Base-by-base conservation (phyloP, 345 rosid genomes). In the Lagerstroemia speciosa region DNA sequence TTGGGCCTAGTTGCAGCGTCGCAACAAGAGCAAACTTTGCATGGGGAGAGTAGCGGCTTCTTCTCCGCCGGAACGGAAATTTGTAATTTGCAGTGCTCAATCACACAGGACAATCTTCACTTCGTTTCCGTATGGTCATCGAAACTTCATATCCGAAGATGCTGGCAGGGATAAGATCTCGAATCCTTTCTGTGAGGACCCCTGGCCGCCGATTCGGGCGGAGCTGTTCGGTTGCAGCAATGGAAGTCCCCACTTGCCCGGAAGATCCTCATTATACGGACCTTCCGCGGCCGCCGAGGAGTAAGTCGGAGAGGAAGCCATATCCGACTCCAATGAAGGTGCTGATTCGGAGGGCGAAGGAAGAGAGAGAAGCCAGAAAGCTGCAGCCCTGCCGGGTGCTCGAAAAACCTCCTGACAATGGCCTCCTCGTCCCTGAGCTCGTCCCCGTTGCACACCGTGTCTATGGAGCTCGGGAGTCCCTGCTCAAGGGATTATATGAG, bases 271-370 rank as follows among this genome's bases (percentile, higher is more conserved):
- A 69, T 33, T 90, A 82, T 70, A 57, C 75, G 20, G 97, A 93
- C 65, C 67, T 89, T 60, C 97, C 97, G 22, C 86, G 86, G 75
- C 92, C 87, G 15, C 83, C 78, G 27, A 69, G 78, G 75, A 86
- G 86, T 69, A 90, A 87, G 77, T 85, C 97, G 17, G 79, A 86
- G 83, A 87, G 98, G 75, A 93, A 90, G 74, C 97, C 94, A 6
- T 89, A 83, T 45, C 83, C 77, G 27, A 93, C 94, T 8, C 97
- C 97, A 12, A 82, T 93, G 86, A 89, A 81, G 69, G 77, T 74
- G 24, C 57, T 93, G 75, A 90, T 93, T 62, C 81, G 71, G 11
- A 84, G 86, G 48, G 94, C 92, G 16, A 90, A 85, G 76, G 78
- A 77, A 71, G 92, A 89, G 79, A 87, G 72, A 70, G 84, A 82